phyloP scores from a whole-genome alignment of 2,329 filamentous ascomycete genomes.

The Neofusicoccum kwambonambiense region DNA sequence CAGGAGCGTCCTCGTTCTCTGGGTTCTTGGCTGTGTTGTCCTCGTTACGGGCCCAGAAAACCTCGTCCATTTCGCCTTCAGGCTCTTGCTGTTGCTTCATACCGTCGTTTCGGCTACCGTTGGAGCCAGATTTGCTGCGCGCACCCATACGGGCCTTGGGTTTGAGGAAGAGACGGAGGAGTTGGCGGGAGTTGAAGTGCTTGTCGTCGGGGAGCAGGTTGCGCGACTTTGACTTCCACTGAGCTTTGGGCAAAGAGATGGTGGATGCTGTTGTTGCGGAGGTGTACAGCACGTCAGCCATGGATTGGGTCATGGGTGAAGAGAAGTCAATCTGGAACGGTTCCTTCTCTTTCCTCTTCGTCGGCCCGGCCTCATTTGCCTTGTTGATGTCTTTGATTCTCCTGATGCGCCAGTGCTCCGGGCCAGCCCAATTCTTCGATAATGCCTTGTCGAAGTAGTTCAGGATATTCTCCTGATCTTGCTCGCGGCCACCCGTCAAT shows the following conservation, averaged over 20 bases:
- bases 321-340: conserved; percentile 92
- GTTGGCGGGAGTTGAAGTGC: conserved; percentile 91
- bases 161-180: conserved; percentile 89
- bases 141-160: conserved; percentile 82
- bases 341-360: conserved; percentile 89
- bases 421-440: conserved; percentile 95
- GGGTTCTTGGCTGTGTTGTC: background rate
- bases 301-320: conserved; percentile 66
- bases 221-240: conserved; percentile 90
- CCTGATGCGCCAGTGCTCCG: conserved; percentile 97
- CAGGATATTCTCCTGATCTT: conserved; percentile 90
- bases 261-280: conserved; percentile 75
- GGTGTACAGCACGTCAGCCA: conserved; percentile 78
- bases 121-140: conserved; percentile 46
- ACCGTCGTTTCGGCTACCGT: conserved; percentile 23
- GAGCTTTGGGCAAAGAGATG: conserved; percentile 85
- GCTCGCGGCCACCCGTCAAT: conserved; percentile 67
- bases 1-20: conserved; percentile 47
- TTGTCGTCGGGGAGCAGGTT: conserved; percentile 97
- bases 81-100: conserved; percentile 46
- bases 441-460: conserved; percentile 96
- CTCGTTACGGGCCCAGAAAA: conserved; percentile 74
- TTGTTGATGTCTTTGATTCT: conserved; percentile 78
- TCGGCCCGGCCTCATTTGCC: conserved; percentile 53
- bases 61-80: conserved; percentile 85